Base-by-base conservation (phyloP, 441 rosid genomes). In the Pelargonium myrrhifolium region DNA sequence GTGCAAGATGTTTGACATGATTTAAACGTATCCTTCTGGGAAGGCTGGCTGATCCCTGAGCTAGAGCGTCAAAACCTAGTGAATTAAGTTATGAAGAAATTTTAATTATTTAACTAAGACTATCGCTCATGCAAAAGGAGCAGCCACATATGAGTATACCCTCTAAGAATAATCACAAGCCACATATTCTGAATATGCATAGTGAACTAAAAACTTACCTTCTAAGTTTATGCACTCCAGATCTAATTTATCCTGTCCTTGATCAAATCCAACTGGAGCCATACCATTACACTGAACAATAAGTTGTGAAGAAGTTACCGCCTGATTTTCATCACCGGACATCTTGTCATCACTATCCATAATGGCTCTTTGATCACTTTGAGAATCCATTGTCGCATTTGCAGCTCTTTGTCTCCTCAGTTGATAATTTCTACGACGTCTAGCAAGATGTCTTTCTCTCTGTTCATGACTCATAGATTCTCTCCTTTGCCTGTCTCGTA, bases 341-440 rank as follows among this genome's bases (percentile, higher is more conserved):
- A 20, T 47, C 68, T 71, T 73, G 22, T 70, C 78, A 18, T 55
- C 71, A 31, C 73, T 70, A 5, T 68, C 56, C 28, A 69, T 49
- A 3, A 76, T 62, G 62, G 49, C 65, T 1, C 72, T 60, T 5
- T 66, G 72, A 61, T 77, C 69, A 63, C 74, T 58, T 62, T 78
- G 89, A 70, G 84, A 76, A 71, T 74, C 83, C 7, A 75, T 65
- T 17, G 74, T 77, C 61, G 77, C 72, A 15, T 68, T 74, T 80
- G 78, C 89, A 59, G 89, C 86, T 79, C 89, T 85, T 65, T 83
- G 85, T 67, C 96, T 81, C 40, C 97, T 75, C 9, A 91, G 77
- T 72, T 88, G 96, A 65, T 94, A 91, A 67, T 94, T 91, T 67
- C 85, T 80, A 20, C 99, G 92, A 14, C 99, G 96, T 62, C 97